Conservation (phyloP, 169 alveolate genomes). For the Babesia bigemina region DNA sequence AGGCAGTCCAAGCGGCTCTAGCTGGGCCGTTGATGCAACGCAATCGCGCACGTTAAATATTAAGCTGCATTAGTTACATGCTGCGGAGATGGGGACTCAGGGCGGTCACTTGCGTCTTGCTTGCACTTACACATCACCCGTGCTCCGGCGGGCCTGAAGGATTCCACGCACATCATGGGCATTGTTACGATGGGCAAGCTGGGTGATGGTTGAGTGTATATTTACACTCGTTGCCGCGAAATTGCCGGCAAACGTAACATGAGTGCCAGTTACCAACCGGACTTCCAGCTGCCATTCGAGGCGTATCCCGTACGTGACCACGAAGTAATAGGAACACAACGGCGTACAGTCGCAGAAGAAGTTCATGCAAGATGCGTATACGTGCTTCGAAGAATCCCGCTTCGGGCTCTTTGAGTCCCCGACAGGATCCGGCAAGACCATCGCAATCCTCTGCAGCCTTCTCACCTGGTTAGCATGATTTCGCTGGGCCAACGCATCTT, state of each 20-base stretch:
- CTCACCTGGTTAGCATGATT: conserved; percentile 78
- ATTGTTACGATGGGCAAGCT: neutral
- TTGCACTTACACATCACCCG: neutral
- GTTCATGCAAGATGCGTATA: conserved; percentile 64
- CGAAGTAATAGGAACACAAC: too few species aligned
- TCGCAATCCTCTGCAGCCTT: conserved; percentile 87
- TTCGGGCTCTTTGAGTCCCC: conserved; percentile 94
- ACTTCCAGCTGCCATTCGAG: conserved; percentile 60
- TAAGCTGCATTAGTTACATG: too few species aligned
- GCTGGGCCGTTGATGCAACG: too few species aligned
- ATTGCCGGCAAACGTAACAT: too few species aligned
- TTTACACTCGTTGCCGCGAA: neutral
- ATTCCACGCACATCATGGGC: neutral
- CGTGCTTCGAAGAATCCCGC: conserved; percentile 63
- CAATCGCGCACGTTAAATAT: too few species aligned
- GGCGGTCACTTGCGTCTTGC: too few species aligned
- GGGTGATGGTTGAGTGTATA: neutral
- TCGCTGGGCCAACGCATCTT: neutral
- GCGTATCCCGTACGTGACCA: conserved; percentile 57
- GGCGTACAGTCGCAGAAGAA: conserved; percentile 37
- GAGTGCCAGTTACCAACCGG: neutral
- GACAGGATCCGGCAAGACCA: conserved; percentile 96
- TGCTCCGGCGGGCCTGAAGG: neutral
- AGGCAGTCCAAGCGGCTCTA: too few species aligned
- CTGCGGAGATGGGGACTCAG: too few species aligned